These are phyloP conservation scores for Panellus pusillus DNA, from an alignment of 768 basidiomycete genomes.

Conservation along the genomic window DNA sequence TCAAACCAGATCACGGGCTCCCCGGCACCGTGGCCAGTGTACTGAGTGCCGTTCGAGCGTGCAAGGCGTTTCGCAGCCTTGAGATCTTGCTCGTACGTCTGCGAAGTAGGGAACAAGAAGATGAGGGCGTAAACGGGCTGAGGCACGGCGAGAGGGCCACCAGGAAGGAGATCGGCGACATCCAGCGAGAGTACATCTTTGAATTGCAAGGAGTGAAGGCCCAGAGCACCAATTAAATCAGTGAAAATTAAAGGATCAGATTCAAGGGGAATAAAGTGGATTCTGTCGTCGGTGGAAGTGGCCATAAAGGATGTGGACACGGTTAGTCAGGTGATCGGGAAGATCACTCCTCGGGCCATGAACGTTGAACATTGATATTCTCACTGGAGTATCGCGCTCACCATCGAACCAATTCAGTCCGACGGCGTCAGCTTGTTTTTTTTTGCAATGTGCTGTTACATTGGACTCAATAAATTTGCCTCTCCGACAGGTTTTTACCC, in stretches of 20 bases:
- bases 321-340: too few relatives aligned
- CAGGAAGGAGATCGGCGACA: conserved; percentile 30
- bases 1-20: conserved; percentile 38
- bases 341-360: too few relatives aligned
- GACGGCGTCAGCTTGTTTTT: too few relatives aligned
- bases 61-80: conserved; percentile 22
- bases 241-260: conserved; percentile 40
- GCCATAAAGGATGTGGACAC: background rate
- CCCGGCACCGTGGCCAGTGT: conserved; percentile 29
- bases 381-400: too few relatives aligned
- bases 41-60: conserved; percentile 20
- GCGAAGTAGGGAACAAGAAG: conserved; percentile 29
- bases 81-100: conserved; percentile 26
- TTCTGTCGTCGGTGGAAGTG: conserved; percentile 14
- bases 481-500: too few relatives aligned
- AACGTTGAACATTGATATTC: too few relatives aligned
- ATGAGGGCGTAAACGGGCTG: conserved; percentile 33
- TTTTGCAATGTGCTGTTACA: too few relatives aligned
- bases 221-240: conserved; percentile 31
- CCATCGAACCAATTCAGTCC: too few relatives aligned
- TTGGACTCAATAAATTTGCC: too few relatives aligned
- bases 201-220: conserved; percentile 30
- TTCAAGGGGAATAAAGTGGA: conserved; percentile 37
- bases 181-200: conserved; percentile 36
- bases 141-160: conserved; percentile 26